Evolutionary conservation across 176 grass and related monocot genomes (phyloP).

Genomic region (Tillandsia fasciculata): DNA sequence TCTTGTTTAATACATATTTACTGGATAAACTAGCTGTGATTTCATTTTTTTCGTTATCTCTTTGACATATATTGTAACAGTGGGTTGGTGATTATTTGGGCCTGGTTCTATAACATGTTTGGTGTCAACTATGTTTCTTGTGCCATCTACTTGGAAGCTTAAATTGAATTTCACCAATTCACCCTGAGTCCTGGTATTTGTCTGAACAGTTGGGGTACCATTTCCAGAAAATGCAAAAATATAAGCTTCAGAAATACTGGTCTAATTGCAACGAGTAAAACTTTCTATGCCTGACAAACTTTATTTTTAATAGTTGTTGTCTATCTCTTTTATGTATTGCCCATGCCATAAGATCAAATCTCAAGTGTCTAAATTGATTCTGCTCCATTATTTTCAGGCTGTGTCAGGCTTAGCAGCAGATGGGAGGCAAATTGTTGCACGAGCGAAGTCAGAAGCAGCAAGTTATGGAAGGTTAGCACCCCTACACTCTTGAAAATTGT

Average conservation of each 20-base stretch:
- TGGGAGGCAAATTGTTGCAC: slow-evolving; percentile 72
- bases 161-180: too few relatives aligned
- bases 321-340: background rate
- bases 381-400: slow-evolving; percentile 22
- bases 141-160: too few relatives aligned
- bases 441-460: slow-evolving; percentile 65
- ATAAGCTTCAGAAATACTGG: too few relatives aligned
- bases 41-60: background rate
- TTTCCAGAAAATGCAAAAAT: too few relatives aligned
- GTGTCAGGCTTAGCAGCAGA: slow-evolving; percentile 78
- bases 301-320: background rate
- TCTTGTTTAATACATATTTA: background rate
- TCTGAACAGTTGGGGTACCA: too few relatives aligned
- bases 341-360: background rate
- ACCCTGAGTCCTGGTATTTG: too few relatives aligned
- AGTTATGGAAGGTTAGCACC: slow-evolving; percentile 63
- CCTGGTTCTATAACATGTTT: too few relatives aligned
- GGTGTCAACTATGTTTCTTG: too few relatives aligned
- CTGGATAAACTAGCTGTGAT: background rate
- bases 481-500: background rate
- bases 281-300: too few relatives aligned
- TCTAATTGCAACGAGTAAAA: too few relatives aligned
- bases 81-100: too few relatives aligned
- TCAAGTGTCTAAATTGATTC: background rate
- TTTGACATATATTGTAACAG: background rate